A percentile compares a stretch with the other conserved stretches of the same genome.
These are phyloP conservation scores for Cryptosporidium tyzzeri DNA, from an alignment of 169 alveolate genomes.

Conservation along the genomic window DNA sequence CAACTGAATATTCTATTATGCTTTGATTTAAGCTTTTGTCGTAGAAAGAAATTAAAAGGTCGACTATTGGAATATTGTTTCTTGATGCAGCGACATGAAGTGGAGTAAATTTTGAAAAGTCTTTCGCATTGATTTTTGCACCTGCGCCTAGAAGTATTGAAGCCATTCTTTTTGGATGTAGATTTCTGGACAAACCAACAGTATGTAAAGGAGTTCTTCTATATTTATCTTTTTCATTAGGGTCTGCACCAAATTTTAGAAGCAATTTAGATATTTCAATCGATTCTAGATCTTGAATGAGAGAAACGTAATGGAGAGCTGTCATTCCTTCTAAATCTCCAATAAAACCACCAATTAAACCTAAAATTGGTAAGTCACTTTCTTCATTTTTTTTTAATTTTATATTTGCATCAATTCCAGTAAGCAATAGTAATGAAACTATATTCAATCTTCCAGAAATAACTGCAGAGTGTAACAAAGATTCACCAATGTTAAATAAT, in stretches of 20 bases:
- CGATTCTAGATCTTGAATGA: conserved; percentile 56
- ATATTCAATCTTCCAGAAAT: conserved; percentile 56
- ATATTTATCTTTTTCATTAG: conserved; percentile 52
- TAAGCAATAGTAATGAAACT: background rate
- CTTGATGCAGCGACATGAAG: conserved; percentile 70
- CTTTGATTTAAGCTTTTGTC: background rate
- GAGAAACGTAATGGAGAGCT: conserved; percentile 58
- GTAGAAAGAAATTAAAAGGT: conserved; percentile 5
- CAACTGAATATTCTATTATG: conserved; percentile 45
- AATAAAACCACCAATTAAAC: conserved; percentile 38
- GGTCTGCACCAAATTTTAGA: conserved; percentile 61
- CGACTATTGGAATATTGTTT: conserved; percentile 52
- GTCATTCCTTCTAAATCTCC: conserved; percentile 74
- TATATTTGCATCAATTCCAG: conserved; percentile 56
- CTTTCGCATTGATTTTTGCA: conserved; percentile 28
- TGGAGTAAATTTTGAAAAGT: conserved; percentile 58
- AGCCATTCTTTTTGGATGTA: conserved; percentile 62
- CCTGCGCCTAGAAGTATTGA: conserved; percentile 28
- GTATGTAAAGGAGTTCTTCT: conserved; percentile 65
- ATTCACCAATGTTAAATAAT: conserved; percentile 51
- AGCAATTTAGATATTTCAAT: conserved; percentile 46
- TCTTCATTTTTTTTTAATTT: conserved; percentile 22
- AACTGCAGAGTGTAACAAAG: conserved; percentile 63
- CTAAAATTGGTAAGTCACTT: conserved; percentile 18
- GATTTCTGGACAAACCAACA: conserved; percentile 46